A percentile compares a stretch with the other conserved stretches of the same genome.
phyloP scores from a whole-genome alignment of 2,329 filamentous ascomycete species.

The Colletotrichum orchidophilum region DNA sequence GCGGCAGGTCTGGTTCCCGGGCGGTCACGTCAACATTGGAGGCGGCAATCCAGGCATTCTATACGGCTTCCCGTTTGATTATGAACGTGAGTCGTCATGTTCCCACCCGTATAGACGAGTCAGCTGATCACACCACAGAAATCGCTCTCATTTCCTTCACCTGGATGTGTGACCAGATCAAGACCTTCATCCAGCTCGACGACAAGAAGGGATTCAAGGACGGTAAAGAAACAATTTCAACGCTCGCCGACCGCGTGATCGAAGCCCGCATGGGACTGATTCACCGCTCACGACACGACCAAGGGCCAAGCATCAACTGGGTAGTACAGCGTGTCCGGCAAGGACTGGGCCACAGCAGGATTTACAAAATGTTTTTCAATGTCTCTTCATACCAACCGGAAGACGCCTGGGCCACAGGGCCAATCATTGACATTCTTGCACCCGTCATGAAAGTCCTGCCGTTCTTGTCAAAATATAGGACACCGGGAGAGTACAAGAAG shows the following conservation, averaged over 20 bases:
- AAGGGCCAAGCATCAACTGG: not conserved
- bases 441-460: conserved; percentile 7
- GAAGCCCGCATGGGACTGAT: not conserved
- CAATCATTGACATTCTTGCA: conserved; percentile 5
- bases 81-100: conserved; percentile 1
- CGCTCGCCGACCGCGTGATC: conserved; percentile 1
- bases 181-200: not conserved
- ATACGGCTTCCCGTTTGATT: not conserved
- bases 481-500: conserved; percentile 22
- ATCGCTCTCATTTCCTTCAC: conserved; percentile 31
- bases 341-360: not conserved
- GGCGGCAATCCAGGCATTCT: conserved; percentile 7
- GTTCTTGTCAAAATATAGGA: conserved; percentile 9
- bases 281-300: not conserved
- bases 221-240: not conserved
- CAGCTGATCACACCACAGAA: conserved; percentile 1
- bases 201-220: not conserved
- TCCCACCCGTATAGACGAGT: not conserved
- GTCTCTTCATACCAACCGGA: not conserved
- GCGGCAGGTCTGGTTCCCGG: conserved; percentile 26
- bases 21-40: conserved; percentile 18
- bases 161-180: conserved; percentile 31
- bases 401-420: conserved; percentile 23
- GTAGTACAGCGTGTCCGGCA: not conserved
- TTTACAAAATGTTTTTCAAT: not conserved